Conservation (phyloP, 2,329 filamentous ascomycete species). For the Lomentospora prolificans region DNA sequence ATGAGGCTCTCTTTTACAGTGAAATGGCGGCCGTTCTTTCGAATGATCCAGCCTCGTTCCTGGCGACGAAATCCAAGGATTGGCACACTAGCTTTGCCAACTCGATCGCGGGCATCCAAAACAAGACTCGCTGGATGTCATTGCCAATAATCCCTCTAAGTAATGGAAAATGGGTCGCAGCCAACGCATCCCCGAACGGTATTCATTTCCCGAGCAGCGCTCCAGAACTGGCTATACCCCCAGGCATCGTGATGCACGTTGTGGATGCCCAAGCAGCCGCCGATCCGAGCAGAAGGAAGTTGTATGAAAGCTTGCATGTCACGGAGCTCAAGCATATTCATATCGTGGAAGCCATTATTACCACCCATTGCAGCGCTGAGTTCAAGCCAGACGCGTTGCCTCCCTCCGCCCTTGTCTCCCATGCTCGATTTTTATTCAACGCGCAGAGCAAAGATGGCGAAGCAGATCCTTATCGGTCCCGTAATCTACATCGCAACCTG, state of each 20-base stretch:
- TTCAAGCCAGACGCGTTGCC: background rate
- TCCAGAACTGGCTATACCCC: background rate
- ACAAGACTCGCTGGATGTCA: background rate
- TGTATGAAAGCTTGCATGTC: background rate
- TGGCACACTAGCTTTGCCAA: constrained; percentile 7
- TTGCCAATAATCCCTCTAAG: constrained; percentile 9
- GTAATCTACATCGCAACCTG: no score
- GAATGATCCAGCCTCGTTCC: background rate
- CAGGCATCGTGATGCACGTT: constrained; percentile 4
- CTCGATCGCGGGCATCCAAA: background rate
- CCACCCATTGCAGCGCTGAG: background rate
- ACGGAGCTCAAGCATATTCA: background rate
- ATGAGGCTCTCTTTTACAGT: background rate
- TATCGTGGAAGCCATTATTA: background rate
- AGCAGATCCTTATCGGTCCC: no score
- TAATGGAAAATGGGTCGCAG: constrained; percentile 6
- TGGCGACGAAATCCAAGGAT: background rate
- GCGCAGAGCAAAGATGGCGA: background rate
- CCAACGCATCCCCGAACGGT: background rate
- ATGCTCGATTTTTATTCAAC: background rate
- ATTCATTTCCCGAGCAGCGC: background rate
- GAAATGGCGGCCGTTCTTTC: background rate
- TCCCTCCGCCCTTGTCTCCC: background rate
- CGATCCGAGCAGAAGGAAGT: background rate
- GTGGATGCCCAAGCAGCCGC: constrained; percentile 6